phyloP scores from a whole-genome alignment of 2,329 filamentous ascomycete species.

The Calonectria hongkongensis region DNA sequence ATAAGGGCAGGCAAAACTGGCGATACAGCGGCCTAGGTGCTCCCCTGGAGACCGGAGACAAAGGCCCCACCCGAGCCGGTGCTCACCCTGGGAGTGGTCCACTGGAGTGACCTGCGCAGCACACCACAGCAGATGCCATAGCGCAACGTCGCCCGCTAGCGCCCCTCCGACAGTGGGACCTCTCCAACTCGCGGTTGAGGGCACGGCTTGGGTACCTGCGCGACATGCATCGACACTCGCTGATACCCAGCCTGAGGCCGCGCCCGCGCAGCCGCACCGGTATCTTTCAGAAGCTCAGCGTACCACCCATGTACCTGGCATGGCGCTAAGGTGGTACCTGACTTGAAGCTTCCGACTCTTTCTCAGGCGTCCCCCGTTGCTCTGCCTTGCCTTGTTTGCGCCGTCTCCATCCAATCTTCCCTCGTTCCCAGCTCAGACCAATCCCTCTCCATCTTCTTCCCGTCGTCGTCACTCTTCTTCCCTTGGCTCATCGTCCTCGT shows the following conservation, averaged over 20 bases:
- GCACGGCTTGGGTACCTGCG: constrained; percentile 30
- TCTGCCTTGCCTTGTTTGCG: constrained; percentile 39
- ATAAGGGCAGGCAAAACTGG: constrained; percentile 25
- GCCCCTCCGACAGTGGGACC: constrained; percentile 27
- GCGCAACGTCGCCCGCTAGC: constrained; percentile 38
- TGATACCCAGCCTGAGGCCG: constrained; percentile 2
- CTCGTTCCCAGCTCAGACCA: constrained; percentile 37
- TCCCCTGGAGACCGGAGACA: constrained; percentile 28
- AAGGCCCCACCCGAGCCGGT: constrained; percentile 22
- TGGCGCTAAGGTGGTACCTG: constrained; percentile 38
- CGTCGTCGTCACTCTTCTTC: constrained; percentile 28
- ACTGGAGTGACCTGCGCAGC: constrained; percentile 32
- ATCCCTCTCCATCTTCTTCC: constrained; percentile 29
- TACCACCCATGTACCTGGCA: constrained; percentile 21
- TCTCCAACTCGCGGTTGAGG: constrained; percentile 24
- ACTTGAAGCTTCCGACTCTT: constrained; percentile 38
- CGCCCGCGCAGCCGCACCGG: neutral
- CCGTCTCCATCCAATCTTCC: constrained; percentile 36
- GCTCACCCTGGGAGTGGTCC: constrained; percentile 26
- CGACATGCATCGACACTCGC: neutral
- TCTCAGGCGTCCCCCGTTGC: constrained; percentile 36
- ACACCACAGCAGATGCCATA: constrained; percentile 28
- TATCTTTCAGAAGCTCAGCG: constrained; percentile 16
- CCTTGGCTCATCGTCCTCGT: constrained; percentile 20
- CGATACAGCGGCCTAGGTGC: constrained; percentile 16